Base-by-base conservation (phyloP, 1,139 yeast species). In the Scheffersomyces quercinus region DNA sequence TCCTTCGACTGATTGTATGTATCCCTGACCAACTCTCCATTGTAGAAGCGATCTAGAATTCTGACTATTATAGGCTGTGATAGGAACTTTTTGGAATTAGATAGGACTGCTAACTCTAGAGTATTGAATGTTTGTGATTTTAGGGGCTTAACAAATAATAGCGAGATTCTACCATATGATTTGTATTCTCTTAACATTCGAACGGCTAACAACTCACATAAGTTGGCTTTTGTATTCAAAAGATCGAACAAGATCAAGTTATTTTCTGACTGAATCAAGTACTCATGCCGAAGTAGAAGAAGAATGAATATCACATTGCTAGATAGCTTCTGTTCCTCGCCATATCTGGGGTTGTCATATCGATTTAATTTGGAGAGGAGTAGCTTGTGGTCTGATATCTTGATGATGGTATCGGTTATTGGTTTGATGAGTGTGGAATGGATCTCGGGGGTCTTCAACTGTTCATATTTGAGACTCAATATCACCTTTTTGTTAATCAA, bases 191-290 rank as follows among this genome's bases (percentile, higher is more conserved):
- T 64, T 32, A 81, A 60, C 58, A 80, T 67, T 48, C 82, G 61
- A 29, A 79, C 69, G 2, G 85, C 82, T 36, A 80, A 62, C 11
- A 79, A 59, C 55, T 81, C 85, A 57, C 86, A 81, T 4, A 81
- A 67, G 45, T 66, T 69, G 24, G 85, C 78, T 42, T 82, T 73
- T 9, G 85, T 78, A 1, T 59, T 57, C 56, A 79, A 64, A 32
- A 81, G 64, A 37, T 81, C 83, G 40, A 68, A 72, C 50, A 68
- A 63, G 29, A 81, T 75, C 37, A 79, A 69, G 49, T 80, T 77
- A 45, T 67, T 62, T 35, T 71, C 72, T 14, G 76, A 67, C 50
- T 81, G 85, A 36, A 79, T 75, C 45, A 66, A 57, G 52, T 72
- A 81, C 48, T 73, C 79, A 47, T 71, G 70, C 35, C 72, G 56